Evolutionary conservation across 2,329 filamentous ascomycete genomes (phyloP).

Genomic region (Malbranchea zuffiana): DNA sequence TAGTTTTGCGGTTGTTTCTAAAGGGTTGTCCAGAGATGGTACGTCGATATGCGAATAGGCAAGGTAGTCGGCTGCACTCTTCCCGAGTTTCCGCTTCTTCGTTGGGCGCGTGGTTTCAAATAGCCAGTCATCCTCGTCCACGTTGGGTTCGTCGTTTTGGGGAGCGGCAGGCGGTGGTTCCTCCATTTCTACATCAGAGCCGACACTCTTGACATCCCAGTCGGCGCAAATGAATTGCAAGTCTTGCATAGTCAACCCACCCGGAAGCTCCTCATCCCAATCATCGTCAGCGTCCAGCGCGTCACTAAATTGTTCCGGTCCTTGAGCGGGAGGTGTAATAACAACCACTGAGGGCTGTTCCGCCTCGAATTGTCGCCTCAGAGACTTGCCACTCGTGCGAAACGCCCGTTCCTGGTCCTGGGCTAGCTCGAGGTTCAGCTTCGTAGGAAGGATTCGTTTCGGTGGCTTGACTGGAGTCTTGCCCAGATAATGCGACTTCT

Average conservation of each 20-base stretch:
- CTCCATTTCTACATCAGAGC: slow-evolving; percentile 30
- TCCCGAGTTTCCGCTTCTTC: slow-evolving; percentile 55
- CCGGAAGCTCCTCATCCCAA: slow-evolving; percentile 53
- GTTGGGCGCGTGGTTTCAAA: slow-evolving; percentile 40
- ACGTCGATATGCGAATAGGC: slow-evolving; percentile 50
- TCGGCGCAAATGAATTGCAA: slow-evolving; percentile 78
- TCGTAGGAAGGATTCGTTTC: slow-evolving; percentile 72
- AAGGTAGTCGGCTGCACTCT: slow-evolving; percentile 36
- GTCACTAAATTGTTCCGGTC: slow-evolving; percentile 40
- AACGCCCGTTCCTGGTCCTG: slow-evolving; percentile 80
- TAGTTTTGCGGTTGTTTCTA: slow-evolving; percentile 58
- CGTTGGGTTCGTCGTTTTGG: slow-evolving; percentile 38
- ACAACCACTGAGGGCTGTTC: slow-evolving; percentile 48
- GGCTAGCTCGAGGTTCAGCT: slow-evolving; percentile 76
- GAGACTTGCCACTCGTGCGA: slow-evolving; percentile 55
- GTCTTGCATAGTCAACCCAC: slow-evolving; percentile 66
- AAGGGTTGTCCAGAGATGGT: slow-evolving; percentile 70
- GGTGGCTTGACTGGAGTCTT: slow-evolving; percentile 71
- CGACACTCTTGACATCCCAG: slow-evolving; percentile 58
- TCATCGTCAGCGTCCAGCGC: slow-evolving; percentile 42
- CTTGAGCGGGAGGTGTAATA: slow-evolving; percentile 35
- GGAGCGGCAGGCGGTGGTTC: slow-evolving; percentile 13
- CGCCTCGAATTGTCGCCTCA: slow-evolving; percentile 39
- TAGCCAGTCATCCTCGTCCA: slow-evolving; percentile 47
- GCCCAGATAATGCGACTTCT: slow-evolving; percentile 64